These are phyloP conservation scores for Ceratocystis huliohia DNA, from an alignment of 2,329 filamentous ascomycete species.

Conservation along the genomic window DNA sequence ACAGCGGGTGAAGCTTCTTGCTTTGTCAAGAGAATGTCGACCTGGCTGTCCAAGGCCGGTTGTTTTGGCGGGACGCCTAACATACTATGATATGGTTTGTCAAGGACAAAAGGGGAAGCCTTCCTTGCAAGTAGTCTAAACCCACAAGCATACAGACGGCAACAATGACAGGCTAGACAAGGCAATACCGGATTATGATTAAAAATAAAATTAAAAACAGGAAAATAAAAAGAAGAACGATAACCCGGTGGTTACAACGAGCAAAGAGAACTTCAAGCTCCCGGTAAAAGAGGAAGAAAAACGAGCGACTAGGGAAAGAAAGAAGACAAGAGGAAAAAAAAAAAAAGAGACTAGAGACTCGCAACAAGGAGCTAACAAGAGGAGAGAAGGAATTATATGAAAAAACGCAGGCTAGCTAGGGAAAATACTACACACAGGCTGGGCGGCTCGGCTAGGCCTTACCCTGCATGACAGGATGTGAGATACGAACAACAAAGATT, in stretches of 20 bases:
- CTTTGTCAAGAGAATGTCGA: constrained; percentile 1
- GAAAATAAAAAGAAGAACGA: too few species aligned
- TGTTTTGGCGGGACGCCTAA: too few species aligned
- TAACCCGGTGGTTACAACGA: not conserved
- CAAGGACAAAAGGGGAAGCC: not conserved
- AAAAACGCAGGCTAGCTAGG: too few species aligned
- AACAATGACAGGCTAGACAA: too few species aligned
- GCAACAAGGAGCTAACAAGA: too few species aligned
- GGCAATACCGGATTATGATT: not conserved
- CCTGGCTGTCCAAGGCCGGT: constrained; percentile 13
- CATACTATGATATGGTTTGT: not conserved
- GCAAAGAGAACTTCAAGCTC: not conserved
- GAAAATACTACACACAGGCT: too few species aligned
- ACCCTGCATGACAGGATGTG: too few species aligned
- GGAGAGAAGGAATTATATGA: too few species aligned
- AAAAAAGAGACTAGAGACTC: too few species aligned
- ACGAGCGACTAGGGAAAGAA: not conserved
- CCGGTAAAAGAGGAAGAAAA: not conserved
- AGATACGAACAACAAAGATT: too few species aligned
- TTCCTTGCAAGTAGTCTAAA: not conserved
- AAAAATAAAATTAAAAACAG: not conserved
- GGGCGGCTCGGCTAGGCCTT: too few species aligned
- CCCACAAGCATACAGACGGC: too few species aligned
- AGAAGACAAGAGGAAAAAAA: not conserved
- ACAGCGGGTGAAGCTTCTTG: not conserved